These are phyloP conservation scores for Eutrema salsugineum DNA, from an alignment of 441 rosid genomes.

Conservation along the genomic window DNA sequence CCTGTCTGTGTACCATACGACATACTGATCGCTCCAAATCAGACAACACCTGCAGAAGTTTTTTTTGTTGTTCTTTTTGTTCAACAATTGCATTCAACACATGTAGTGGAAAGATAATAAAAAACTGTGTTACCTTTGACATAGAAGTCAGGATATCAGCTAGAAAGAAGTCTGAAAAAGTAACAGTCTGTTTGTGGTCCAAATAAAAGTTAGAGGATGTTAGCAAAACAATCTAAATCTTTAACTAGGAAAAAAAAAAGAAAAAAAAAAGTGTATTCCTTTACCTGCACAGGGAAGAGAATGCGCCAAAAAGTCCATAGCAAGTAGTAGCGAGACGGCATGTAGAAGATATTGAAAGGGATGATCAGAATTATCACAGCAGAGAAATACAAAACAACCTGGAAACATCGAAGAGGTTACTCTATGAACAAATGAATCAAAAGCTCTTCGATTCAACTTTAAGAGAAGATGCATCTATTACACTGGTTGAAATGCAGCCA, in stretches of 20 bases:
- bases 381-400: conserved; percentile 81
- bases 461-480: conserved; percentile 90
- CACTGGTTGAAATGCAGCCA: conserved; percentile 99
- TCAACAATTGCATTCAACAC: not conserved
- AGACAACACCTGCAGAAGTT: conserved; percentile 81
- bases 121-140: conserved; percentile 64
- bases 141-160: conserved; percentile 96
- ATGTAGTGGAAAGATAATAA: not conserved
- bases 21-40: conserved; percentile 96
- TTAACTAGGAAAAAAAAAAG: not conserved
- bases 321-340: conserved; percentile 82
- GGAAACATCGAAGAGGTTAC: conserved; percentile 31
- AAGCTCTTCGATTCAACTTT: not conserved
- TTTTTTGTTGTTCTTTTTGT: not conserved
- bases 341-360: conserved; percentile 86
- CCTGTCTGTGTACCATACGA: conserved; percentile 97
- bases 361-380: conserved; percentile 71
- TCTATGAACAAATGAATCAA: not conserved
- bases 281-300: conserved; percentile 86
- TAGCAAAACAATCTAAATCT: not conserved
- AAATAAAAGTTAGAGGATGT: conserved; percentile 3
- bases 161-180: conserved; percentile 90
- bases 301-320: conserved; percentile 90
- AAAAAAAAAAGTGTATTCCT: not conserved
- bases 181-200: conserved; percentile 59